A percentile compares a stretch with the other conserved stretches of the same genome.
These are phyloP conservation scores for Neurospora terricola DNA, from an alignment of 495 filamentous ascomycete genomes.

Conservation along the genomic window DNA sequence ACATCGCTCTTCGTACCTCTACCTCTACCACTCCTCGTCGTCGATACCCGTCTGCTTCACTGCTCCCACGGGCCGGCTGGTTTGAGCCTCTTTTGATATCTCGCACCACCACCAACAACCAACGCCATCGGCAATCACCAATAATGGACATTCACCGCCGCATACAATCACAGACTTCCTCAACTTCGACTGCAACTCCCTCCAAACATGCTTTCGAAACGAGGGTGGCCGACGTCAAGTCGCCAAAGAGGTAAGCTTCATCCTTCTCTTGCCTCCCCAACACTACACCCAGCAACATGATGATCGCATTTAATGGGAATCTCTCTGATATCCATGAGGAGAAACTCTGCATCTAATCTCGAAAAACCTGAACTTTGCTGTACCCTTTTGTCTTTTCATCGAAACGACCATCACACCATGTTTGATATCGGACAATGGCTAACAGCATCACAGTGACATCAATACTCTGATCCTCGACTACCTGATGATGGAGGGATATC, in stretches of 20 bases:
- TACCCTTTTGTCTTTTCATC: slow-evolving; percentile 48
- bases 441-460: slow-evolving; percentile 59
- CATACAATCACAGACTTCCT: slow-evolving; percentile 43
- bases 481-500: slow-evolving; percentile 89
- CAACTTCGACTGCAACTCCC: slow-evolving; percentile 57
- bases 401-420: slow-evolving; percentile 20
- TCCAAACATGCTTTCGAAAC: slow-evolving; percentile 63
- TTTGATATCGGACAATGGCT: not conserved
- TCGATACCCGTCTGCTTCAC: not conserved
- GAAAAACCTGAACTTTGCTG: slow-evolving; percentile 13
- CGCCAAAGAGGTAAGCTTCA: slow-evolving; percentile 74
- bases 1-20: not conserved
- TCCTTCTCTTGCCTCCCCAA: slow-evolving; percentile 7
- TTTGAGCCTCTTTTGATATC: not conserved
- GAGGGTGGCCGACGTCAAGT: slow-evolving; percentile 75
- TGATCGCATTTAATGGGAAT: slow-evolving; percentile 99
- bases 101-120: not conserved
- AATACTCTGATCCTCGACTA: slow-evolving; percentile 96
- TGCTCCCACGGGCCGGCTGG: not conserved
- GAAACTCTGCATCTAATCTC: slow-evolving; percentile 45
- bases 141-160: slow-evolving; percentile 5
- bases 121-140: not conserved
- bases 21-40: not conserved
- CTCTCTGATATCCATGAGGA: slow-evolving; percentile 97
- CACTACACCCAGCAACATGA: slow-evolving; percentile 48